phyloP scores from a whole-genome alignment of 345 rosid genomes.

The Iberis pinnata region DNA sequence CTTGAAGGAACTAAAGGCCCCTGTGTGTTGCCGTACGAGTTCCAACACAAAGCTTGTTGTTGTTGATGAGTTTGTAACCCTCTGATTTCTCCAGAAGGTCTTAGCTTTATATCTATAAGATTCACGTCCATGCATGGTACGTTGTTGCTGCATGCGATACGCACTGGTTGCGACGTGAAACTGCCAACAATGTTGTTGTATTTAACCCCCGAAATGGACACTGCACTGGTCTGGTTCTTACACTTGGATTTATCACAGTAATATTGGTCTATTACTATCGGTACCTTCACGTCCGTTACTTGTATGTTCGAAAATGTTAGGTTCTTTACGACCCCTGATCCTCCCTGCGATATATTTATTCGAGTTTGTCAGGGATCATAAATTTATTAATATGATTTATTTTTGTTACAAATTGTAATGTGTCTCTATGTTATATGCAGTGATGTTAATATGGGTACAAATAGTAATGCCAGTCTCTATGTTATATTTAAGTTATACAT shows the following conservation, averaged over 20 bases:
- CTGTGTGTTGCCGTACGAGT: slow-evolving; percentile 71
- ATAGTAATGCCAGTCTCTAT: too few species aligned
- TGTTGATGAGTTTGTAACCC: slow-evolving; percentile 35
- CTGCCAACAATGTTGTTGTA: slow-evolving; percentile 60
- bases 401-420: too few species aligned
- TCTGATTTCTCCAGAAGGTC: slow-evolving; percentile 35
- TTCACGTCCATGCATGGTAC: slow-evolving; percentile 72
- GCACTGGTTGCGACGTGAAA: slow-evolving; percentile 56
- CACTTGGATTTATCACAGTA: slow-evolving; percentile 75
- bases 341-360: slow-evolving; percentile 43
- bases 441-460: too few species aligned
- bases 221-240: slow-evolving; percentile 68
- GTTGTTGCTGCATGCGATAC: slow-evolving; percentile 61
- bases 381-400: too few species aligned
- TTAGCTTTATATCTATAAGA: slow-evolving; percentile 49
- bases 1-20: slow-evolving; percentile 74
- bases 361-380: too few species aligned
- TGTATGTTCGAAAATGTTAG: slow-evolving; percentile 65
- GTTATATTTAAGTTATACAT: too few species aligned
- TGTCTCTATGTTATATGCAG: too few species aligned
- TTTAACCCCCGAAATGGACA: slow-evolving; percentile 56
- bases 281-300: slow-evolving; percentile 60
- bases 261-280: slow-evolving; percentile 74
- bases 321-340: slow-evolving; percentile 66
- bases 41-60: slow-evolving; percentile 55